Base-by-base conservation (phyloP, 2,329 filamentous ascomycete genomes). In the Penicillium olsonii region DNA sequence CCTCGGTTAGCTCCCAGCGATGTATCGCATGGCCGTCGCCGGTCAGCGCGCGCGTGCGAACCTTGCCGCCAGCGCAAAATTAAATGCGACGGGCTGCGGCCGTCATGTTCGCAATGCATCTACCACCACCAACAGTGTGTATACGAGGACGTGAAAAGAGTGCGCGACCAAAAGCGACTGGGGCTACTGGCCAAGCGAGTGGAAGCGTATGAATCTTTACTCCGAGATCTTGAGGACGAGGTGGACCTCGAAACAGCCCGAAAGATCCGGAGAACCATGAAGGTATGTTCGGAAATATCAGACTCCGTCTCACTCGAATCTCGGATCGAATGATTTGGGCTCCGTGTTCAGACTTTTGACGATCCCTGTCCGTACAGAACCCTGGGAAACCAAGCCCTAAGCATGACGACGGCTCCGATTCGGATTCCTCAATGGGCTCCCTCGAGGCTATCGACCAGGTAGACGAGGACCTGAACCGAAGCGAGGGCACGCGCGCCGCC, bases 401-500 rank as follows among this genome's bases (percentile, higher is more conserved):
- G 5, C 33, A 27, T 5, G 47, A 33, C 5, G 54, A 58, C 2
- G 52, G 49, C 8, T 63, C 59, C 3, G 57, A 50, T 15, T 59
- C 60, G 7, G 59, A 60, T 0, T 54, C 55, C 7, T 65, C 62
- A 0, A 48, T 60, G 29, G 72, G 71, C 8, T 76, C 74, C 8
- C 64, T 73, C 9, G 66, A 72, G 27, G 69, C 67, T 1, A 62
- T 75, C 12, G 74, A 75, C 53, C 48, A 68, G 11, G 64, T 75
- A 5, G 66, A 72, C 7, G 72, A 75, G 50, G 74, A 76, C 48
- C 56, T 75, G 39, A 69, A 72, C 20, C 65, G 67, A 15, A 64
- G 58, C 14, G 68, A 70, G 26, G 61, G 62, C 14, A 63, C 67
- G 6, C 60, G 69, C 24, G 65, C 68, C 2, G 67, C 66, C 2